phyloP scores from a whole-genome alignment of 2,329 filamentous ascomycete species.

The Fusarium verticillioides region DNA sequence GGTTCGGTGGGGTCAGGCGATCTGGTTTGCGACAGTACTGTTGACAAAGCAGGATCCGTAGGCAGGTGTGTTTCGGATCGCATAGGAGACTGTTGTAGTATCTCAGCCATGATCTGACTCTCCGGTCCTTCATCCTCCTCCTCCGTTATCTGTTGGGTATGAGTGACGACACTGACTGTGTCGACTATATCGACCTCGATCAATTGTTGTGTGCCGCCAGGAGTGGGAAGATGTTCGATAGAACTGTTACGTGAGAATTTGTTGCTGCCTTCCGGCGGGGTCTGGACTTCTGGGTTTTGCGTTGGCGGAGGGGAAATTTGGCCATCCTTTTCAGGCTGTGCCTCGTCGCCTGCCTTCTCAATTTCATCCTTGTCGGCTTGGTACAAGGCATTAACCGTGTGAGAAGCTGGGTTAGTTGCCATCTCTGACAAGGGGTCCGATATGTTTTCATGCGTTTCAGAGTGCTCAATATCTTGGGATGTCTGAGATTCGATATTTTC shows the following conservation, averaged over 20 bases:
- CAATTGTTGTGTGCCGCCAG: conserved; percentile 36
- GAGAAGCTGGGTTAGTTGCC: neutral
- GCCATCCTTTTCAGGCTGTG: conserved; percentile 20
- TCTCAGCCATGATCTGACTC: conserved; percentile 47
- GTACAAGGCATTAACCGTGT: neutral
- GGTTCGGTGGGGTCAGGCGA: conserved; percentile 18
- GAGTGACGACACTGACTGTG: conserved; percentile 12
- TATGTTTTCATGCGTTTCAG: conserved; percentile 29
- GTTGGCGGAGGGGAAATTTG: conserved; percentile 42
- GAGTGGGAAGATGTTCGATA: conserved; percentile 36
- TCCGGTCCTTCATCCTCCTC: conserved; percentile 40
- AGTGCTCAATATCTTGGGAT: conserved; percentile 5
- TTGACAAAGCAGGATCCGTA: conserved; percentile 15
- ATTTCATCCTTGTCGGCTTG: conserved; percentile 4
- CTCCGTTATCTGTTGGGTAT: conserved; percentile 24
- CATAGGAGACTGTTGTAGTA: conserved; percentile 43
- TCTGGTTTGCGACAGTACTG: conserved; percentile 19
- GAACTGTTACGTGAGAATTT: conserved; percentile 16
- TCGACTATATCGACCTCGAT: conserved; percentile 32
- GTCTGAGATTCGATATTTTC: conserved; percentile 2
- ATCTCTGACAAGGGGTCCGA: conserved; percentile 19
- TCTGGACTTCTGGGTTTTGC: conserved; percentile 26
- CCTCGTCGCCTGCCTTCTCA: conserved; percentile 6
- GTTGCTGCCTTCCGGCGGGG: conserved; percentile 17
- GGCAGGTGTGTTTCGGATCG: conserved; percentile 7